Base-by-base conservation (phyloP, 2,329 filamentous ascomycete genomes). In the Alternaria consortialis region DNA sequence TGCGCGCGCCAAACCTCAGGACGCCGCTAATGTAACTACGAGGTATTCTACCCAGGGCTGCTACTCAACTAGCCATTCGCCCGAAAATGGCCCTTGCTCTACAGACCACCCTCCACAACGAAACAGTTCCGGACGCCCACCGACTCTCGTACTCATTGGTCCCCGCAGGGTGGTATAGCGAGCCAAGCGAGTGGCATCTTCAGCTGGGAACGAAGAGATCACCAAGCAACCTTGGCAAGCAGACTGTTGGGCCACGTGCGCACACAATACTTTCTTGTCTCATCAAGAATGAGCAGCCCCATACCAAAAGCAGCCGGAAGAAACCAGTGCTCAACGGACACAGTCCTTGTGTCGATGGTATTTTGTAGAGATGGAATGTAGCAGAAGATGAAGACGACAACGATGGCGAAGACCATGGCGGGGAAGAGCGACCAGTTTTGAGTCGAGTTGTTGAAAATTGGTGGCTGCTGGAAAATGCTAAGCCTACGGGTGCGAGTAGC, bases 241-340 rank as follows among this genome's bases (percentile, higher is more conserved):
- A 86, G 60, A 0, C 88, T 84, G 2, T 80, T 72, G 0, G 89
- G 89, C 79, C 84, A 88, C 56, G 75, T 86, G 58, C 90, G 82
- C 2, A 91, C 85, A 23, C 79, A 78, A 54, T 80, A 89, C 75
- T 92, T 92, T 62, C 90, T 84, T 11, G 69, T 80, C 78, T 93
- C 91, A 72, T 93, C 90, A 17, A 91, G 73, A 9, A 88, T 69
- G 52, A 93, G 73, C 37, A 91, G 82, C 0, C 81, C 87, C 25
- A 90, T 63, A 0, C 91, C 91, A 76, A 93, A 93, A 0, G 88
- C 85, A 74, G 91, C 88, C 0, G 91, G 91, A 51, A 94, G 73
- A 75, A 94, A 93, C 86, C 89, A 94, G 72, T 93, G 83, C 76
- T 91, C 90, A 0, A 88, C 87, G 0, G 91, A 90, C 0, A 94